Evolutionary conservation across 176 grass and related monocot genomes (phyloP).

Genomic region (Cocos nucifera): DNA sequence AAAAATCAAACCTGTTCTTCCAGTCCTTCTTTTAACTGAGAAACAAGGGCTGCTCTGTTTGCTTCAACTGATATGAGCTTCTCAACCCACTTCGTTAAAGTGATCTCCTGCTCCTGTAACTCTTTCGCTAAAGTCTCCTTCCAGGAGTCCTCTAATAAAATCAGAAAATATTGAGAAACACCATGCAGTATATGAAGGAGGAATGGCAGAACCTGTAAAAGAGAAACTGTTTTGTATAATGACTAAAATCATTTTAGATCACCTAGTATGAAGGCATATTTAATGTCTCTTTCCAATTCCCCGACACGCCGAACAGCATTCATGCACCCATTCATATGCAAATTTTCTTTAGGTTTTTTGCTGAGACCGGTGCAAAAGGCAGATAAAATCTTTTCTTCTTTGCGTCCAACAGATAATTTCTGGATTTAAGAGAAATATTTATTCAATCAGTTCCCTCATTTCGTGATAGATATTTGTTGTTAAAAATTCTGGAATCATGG

Average conservation of each 20-base stretch:
- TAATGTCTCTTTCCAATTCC: constrained; percentile 71
- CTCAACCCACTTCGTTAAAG: constrained; percentile 61
- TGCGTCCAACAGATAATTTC: constrained; percentile 76
- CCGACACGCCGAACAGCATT: constrained; percentile 39
- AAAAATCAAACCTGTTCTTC: constrained; percentile 63
- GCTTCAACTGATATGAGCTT: constrained; percentile 67
- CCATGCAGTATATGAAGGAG: constrained; percentile 3
- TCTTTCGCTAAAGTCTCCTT: constrained; percentile 52
- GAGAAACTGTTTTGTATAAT: background rate
- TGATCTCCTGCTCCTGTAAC: constrained; percentile 52
- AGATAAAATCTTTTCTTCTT: constrained; percentile 76
- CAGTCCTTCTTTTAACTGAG: constrained; percentile 72
- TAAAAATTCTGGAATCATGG: constrained; percentile 10
- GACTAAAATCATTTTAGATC: constrained; percentile 11
- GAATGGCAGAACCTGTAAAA: background rate
- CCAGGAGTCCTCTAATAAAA: constrained; percentile 54
- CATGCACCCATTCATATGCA: constrained; percentile 68
- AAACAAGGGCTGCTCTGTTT: constrained; percentile 56
- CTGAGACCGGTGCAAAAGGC: constrained; percentile 53
- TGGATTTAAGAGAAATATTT: constrained; percentile 24
- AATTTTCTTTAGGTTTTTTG: constrained; percentile 48
- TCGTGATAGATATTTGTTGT: background rate
- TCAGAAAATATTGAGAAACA: constrained; percentile 28
- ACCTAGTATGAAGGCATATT: constrained; percentile 58
- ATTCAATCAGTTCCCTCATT: constrained; percentile 11